phyloP scores from a whole-genome alignment of 2,329 filamentous ascomycete genomes.

The Neonectria sp. region DNA sequence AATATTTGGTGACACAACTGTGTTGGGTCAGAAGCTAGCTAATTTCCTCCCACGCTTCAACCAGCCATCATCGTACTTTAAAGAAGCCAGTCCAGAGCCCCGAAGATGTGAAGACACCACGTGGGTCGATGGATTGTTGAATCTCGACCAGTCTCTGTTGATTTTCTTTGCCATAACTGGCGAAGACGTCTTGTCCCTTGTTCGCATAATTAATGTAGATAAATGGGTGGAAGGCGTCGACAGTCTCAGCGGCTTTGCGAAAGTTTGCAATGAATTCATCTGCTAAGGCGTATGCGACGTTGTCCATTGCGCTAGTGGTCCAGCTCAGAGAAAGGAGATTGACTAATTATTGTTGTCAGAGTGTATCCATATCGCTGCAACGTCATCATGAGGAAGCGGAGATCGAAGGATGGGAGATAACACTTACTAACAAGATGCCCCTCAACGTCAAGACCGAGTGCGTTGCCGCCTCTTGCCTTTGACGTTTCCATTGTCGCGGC shows the following conservation, averaged over 20 bases:
- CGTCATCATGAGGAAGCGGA: not conserved
- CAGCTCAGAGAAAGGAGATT: conserved; percentile 4
- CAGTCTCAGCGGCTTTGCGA: not conserved
- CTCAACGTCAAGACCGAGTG: not conserved
- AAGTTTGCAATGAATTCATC: conserved; percentile 3
- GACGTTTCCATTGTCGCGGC: not conserved
- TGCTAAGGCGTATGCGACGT: conserved; percentile 2
- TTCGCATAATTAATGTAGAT: too few relatives aligned
- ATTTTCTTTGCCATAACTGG: too few relatives aligned
- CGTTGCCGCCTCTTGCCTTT: not conserved
- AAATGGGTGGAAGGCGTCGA: conserved; percentile 6
- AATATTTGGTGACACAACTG: too few relatives aligned
- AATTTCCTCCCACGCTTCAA: too few relatives aligned
- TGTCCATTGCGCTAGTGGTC: not conserved
- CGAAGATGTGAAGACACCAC: too few relatives aligned
- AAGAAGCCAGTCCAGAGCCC: too few relatives aligned
- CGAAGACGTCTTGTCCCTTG: too few relatives aligned
- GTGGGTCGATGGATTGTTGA: too few relatives aligned
- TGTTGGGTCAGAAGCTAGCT: too few relatives aligned
- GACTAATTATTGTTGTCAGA: conserved; percentile 11
- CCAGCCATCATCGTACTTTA: too few relatives aligned
- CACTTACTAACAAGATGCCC: conserved; percentile 2
- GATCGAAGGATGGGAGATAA: not conserved
- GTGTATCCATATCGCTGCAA: too few relatives aligned
- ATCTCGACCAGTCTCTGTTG: too few relatives aligned